Conservation (phyloP, 2,329 filamentous ascomycete species). For the Waltergamsia citrina region DNA sequence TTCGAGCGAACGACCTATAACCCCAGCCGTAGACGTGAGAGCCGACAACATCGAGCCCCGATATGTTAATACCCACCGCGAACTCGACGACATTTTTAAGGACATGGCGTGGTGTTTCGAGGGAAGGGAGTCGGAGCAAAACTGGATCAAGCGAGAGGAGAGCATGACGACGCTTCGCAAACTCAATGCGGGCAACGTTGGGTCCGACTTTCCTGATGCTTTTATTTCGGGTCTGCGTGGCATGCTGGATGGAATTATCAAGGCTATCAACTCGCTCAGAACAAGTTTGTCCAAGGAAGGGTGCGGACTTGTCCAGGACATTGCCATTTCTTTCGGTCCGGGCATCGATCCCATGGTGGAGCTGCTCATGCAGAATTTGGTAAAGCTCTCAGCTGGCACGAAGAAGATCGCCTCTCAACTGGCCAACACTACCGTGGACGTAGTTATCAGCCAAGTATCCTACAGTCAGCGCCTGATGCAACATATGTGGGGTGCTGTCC, state of each 20-base stretch:
- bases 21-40: constrained; percentile 55
- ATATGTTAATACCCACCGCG: constrained; percentile 74
- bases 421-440: constrained; percentile 72
- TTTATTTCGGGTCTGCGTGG: constrained; percentile 64
- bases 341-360: constrained; percentile 84
- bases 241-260: constrained; percentile 80
- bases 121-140: constrained; percentile 80
- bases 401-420: constrained; percentile 89
- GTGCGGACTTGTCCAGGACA: constrained; percentile 74
- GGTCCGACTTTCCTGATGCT: constrained; percentile 61
- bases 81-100: constrained; percentile 79
- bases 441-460: constrained; percentile 67
- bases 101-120: constrained; percentile 79
- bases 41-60: constrained; percentile 66
- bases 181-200: constrained; percentile 75
- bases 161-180: constrained; percentile 66
- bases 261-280: constrained; percentile 71
- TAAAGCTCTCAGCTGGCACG: constrained; percentile 81
- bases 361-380: constrained; percentile 76
- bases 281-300: constrained; percentile 87
- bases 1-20: constrained; percentile 41
- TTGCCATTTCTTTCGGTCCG: constrained; percentile 66
- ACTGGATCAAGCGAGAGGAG: constrained; percentile 84
- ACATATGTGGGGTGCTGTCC: constrained; percentile 70
- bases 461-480: constrained; percentile 77